These are phyloP conservation scores for Carex sylvatica DNA, from an alignment of 202 grass and related monocot species.

Conservation along the genomic window DNA sequence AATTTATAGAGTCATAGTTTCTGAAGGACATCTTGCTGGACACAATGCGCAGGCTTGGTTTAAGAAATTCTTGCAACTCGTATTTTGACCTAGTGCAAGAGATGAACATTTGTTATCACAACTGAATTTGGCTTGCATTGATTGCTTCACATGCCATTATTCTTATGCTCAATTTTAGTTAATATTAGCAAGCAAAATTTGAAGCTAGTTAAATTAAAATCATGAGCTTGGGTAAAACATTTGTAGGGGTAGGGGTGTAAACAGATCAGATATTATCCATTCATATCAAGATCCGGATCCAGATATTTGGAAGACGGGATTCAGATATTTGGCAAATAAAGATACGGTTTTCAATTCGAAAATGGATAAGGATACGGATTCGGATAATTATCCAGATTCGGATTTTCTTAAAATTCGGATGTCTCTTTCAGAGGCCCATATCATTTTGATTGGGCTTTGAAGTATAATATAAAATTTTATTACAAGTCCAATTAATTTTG, in stretches of 20 bases:
- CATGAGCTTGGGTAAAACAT: neutral
- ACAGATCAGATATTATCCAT: neutral
- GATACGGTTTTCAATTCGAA: too few species aligned
- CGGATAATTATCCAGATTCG: too few species aligned
- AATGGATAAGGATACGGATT: too few species aligned
- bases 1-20: constrained; percentile 45
- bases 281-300: neutral
- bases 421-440: too few species aligned
- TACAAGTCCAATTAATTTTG: too few species aligned
- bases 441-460: too few species aligned
- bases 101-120: constrained; percentile 18
- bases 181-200: neutral
- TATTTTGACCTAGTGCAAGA: constrained; percentile 74
- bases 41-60: constrained; percentile 91
- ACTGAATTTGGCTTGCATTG: neutral
- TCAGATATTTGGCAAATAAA: neutral
- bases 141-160: neutral
- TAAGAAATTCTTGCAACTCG: constrained; percentile 94
- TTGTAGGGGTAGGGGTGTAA: neutral
- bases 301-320: neutral
- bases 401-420: too few species aligned
- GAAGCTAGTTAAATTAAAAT: neutral
- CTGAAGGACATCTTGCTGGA: constrained; percentile 70
- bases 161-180: neutral
- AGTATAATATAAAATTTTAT: too few species aligned